Percentiles rank a stretch among this genome's conserved stretches.
Evolutionary conservation across 78 protist genomes (phyloP).

Genomic region (Dictyostelium firmibasis): DNA sequence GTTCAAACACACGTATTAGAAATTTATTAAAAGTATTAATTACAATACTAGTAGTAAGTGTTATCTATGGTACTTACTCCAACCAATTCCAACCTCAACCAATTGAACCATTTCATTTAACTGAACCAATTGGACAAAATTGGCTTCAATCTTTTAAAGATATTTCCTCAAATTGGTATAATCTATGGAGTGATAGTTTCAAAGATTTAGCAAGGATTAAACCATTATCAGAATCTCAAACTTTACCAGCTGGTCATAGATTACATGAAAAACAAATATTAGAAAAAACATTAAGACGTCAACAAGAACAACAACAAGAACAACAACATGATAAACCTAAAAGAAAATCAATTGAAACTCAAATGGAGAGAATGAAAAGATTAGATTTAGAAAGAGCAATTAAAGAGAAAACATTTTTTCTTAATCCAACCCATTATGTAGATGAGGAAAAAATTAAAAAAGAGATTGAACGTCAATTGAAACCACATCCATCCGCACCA

Average conservation of each 20-base stretch:
- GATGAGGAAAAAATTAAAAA: neutral
- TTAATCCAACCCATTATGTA: neutral
- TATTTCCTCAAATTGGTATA: neutral
- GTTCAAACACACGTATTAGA: neutral
- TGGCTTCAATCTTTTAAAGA: neutral
- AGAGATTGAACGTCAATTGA: neutral
- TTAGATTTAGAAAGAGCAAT: neutral
- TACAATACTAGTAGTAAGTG: neutral
- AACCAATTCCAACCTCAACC: slow-evolving; percentile 13
- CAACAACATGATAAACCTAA: neutral
- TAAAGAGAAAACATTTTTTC: neutral
- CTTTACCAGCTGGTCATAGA: neutral
- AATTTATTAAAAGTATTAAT: neutral
- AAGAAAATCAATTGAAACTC: neutral
- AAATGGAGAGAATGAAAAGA: neutral
- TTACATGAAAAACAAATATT: slow-evolving; percentile 2
- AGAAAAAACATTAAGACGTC: neutral
- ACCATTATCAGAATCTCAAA: neutral
- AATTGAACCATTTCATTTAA: neutral
- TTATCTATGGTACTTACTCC: slow-evolving; percentile 12
- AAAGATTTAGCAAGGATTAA: neutral
- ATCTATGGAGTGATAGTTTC: neutral
- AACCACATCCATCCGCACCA: neutral
- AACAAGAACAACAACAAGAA: neutral
- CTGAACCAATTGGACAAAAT: neutral